phyloP scores from a whole-genome alignment of 495 filamentous ascomycete species.

The Lichina pygmaea region DNA sequence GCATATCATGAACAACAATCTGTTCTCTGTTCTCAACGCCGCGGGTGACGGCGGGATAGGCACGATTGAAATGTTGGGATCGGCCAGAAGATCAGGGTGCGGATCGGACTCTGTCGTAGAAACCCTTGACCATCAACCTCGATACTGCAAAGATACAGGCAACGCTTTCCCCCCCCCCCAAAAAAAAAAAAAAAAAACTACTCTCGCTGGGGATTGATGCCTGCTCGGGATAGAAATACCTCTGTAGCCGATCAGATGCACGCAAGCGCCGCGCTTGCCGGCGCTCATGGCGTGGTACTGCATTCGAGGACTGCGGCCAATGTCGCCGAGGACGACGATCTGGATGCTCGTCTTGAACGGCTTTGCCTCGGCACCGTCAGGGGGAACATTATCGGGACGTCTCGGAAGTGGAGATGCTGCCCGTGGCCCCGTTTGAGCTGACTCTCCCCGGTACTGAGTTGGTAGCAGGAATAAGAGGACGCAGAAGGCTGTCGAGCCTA shows the following conservation, averaged over 20 bases:
- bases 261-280: slow-evolving; percentile 52
- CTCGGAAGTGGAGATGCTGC: too few species aligned
- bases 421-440: too few species aligned
- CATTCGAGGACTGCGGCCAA: slow-evolving; percentile 91
- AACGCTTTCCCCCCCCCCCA: too few species aligned
- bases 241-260: slow-evolving; percentile 69
- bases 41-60: slow-evolving; percentile 34
- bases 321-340: slow-evolving; percentile 90
- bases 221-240: slow-evolving; percentile 18
- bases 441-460: slow-evolving; percentile 15
- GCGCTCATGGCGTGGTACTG: slow-evolving; percentile 94
- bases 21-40: slow-evolving; percentile 35
- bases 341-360: slow-evolving; percentile 28
- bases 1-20: slow-evolving; percentile 49
- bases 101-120: slow-evolving; percentile 24
- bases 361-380: not conserved
- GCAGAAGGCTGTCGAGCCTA: slow-evolving; percentile 21
- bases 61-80: slow-evolving; percentile 2
- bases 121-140: slow-evolving; percentile 5
- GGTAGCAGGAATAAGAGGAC: slow-evolving; percentile 23
- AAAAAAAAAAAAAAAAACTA: not conserved
- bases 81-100: slow-evolving; percentile 1
- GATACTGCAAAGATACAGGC: not conserved
- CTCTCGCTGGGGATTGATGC: too few species aligned
- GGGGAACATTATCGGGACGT: slow-evolving; percentile 2